Evolutionary conservation across 805 yeast species (phyloP), one percentile per base, ranked within the genome.

Genomic region (Yarrowia sp.): DNA sequence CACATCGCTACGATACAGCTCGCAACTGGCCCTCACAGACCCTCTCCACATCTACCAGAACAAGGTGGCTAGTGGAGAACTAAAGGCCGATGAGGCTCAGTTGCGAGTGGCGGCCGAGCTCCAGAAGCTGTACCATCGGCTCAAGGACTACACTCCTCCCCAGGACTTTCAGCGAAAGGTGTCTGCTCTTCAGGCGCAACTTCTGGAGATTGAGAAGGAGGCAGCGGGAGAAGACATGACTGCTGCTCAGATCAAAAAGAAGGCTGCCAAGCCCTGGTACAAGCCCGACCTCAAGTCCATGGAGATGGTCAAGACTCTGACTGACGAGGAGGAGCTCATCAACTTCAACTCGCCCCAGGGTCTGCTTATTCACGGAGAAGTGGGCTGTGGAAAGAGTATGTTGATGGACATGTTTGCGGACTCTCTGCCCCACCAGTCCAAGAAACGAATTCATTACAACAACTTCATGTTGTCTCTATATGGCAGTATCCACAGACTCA

Each of bases 381-480:
- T 75, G 33, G 93, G 93, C 0, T 86, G 90, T 71, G 93, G 93
- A 0, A 89, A 89, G 73, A 85, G 91, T 1, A 84, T 89, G 88
- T 75, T 89, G 60, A 84, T 89, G 85, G 92, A 88, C 71, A 83
- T 89, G 20, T 88, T 89, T 77, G 91, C 92, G 0, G 79, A 80
- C 58, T 81, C 88, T 0, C 77, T 89, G 36, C 93, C 92, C 0
- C 85, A 86, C 69, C 78, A 79, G 30, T 83, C 87, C 0, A 89
- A 89, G 71, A 81, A 85, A 77, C 78, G 93, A 68, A 87, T 91
- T 86, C 93, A 89, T 74, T 89, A 86, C 73, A 85, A 85, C 71
- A 86, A 84, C 71, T 88, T 89, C 73, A 88, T 89, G 73, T 78
- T 88, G 5, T 87, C 90, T 88, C 85, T 88, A 0, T 87, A 84